Evolutionary conservation across 176 grass and related monocot genomes (phyloP).

Genomic region (Otatea glauca): DNA sequence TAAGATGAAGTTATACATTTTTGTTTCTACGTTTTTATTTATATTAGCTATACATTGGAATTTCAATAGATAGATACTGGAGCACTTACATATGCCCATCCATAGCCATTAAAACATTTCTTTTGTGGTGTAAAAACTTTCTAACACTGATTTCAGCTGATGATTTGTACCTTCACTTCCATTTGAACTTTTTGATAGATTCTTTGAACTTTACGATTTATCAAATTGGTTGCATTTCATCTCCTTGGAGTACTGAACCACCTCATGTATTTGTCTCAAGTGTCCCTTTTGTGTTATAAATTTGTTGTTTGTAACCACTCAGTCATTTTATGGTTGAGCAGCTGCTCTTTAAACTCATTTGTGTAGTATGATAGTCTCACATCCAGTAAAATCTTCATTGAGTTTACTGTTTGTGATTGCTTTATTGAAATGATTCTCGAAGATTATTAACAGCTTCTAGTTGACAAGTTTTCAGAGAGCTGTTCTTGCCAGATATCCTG

Average conservation of each 20-base stretch:
- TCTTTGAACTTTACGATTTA: slow-evolving; percentile 13
- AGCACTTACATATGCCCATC: slow-evolving; percentile 1
- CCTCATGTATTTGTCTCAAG: neutral
- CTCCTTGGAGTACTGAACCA: slow-evolving; percentile 14
- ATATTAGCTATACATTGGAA: slow-evolving; percentile 16
- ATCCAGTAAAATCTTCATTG: slow-evolving; percentile 17
- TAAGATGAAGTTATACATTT: slow-evolving; percentile 6
- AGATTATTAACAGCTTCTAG: slow-evolving; percentile 41
- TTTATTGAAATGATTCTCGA: slow-evolving; percentile 30
- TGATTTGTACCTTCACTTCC: slow-evolving; percentile 17
- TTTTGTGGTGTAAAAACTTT: neutral
- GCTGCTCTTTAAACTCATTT: slow-evolving; percentile 9
- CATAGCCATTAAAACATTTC: slow-evolving; percentile 15
- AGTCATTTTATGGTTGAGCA: slow-evolving; percentile 2
- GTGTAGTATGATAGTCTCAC: neutral
- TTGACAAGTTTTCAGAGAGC: slow-evolving; percentile 44
- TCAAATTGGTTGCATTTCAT: slow-evolving; percentile 13
- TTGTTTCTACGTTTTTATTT: slow-evolving; percentile 23
- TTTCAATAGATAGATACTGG: slow-evolving; percentile 10
- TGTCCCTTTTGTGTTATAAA: neutral
- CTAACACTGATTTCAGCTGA: slow-evolving; percentile 5
- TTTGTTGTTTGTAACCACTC: slow-evolving; percentile 8
- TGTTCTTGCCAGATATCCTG: slow-evolving; percentile 36
- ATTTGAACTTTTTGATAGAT: slow-evolving; percentile 27
- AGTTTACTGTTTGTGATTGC: slow-evolving; percentile 36